Percentiles rank a stretch among this genome's conserved stretches.
Conservation (phyloP, 2,329 filamentous ascomycete species). For the Diaporthe citri region DNA sequence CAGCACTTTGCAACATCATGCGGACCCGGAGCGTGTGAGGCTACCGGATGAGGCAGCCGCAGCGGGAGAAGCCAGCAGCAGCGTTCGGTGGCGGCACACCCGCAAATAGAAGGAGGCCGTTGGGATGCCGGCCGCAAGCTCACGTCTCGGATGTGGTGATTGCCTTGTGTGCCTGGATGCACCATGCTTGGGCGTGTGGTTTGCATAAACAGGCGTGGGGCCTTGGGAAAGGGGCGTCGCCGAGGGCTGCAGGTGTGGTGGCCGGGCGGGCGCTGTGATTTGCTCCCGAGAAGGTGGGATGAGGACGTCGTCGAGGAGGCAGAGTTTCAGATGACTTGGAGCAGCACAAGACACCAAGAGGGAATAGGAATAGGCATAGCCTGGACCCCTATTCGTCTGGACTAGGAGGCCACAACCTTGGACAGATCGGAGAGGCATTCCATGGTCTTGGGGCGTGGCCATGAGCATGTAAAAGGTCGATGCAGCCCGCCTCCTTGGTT, state of each 20-base stretch:
- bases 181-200: constrained; percentile 6
- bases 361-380: constrained; percentile 17
- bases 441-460: constrained; percentile 1
- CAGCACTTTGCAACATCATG: constrained; percentile 27
- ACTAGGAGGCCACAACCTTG: constrained; percentile 26
- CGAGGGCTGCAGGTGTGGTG: constrained; percentile 19
- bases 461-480: constrained; percentile 30
- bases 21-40: constrained; percentile 8
- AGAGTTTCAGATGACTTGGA: constrained; percentile 36
- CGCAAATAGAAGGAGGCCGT: constrained; percentile 18
- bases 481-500: not conserved
- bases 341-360: constrained; percentile 12
- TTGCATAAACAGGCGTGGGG: constrained; percentile 29
- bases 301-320: constrained; percentile 29
- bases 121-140: constrained; percentile 13
- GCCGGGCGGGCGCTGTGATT: constrained; percentile 20
- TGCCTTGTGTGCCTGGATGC: constrained; percentile 31
- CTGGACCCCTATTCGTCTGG: constrained; percentile 31
- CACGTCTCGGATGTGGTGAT: constrained; percentile 20
- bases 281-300: constrained; percentile 26
- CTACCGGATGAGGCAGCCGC: constrained; percentile 26
- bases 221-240: constrained; percentile 15
- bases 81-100: constrained; percentile 12
- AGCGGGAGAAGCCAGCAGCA: constrained; percentile 8
- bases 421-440: constrained; percentile 3